phyloP scores from a whole-genome alignment of 305 asterid genomes.

The Fraxinus platypoda region DNA sequence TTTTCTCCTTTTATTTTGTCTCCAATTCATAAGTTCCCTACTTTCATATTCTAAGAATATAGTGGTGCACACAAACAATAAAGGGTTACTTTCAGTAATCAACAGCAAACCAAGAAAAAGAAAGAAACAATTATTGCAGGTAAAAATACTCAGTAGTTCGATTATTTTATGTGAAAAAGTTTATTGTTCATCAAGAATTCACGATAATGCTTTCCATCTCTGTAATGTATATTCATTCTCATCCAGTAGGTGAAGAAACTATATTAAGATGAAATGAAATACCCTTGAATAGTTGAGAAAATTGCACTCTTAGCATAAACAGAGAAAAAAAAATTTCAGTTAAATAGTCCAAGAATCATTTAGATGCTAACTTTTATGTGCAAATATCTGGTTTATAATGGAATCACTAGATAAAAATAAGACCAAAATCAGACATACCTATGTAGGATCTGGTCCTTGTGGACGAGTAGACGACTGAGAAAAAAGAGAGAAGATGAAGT shows the following conservation, averaged over 20 bases:
- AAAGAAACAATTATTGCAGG: not conserved
- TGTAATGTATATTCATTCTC: not conserved
- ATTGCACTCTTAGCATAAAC: not conserved
- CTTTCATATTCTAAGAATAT: not conserved
- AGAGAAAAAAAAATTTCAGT: not conserved
- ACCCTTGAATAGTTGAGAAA: not conserved
- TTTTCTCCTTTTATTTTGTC: not conserved
- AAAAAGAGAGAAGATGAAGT: not conserved
- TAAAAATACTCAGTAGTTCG: not conserved
- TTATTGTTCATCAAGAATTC: not conserved
- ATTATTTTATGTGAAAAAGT: not conserved
- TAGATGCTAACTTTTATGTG: not conserved
- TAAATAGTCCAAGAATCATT: not conserved
- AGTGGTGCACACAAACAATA: not conserved
- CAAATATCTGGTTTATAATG: not conserved
- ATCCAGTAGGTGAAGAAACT: not conserved
- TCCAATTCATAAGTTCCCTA: not conserved
- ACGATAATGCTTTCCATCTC: not conserved
- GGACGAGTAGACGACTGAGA: not conserved
- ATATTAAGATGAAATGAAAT: not conserved
- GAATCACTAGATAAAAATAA: not conserved
- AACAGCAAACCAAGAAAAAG: not conserved
- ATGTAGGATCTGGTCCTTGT: not conserved
- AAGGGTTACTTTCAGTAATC: not conserved
- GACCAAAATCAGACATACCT: not conserved